Evolutionary conservation across 75 land plant genomes (phyloP).

Genomic region (Adiantum capillusveneris): DNA sequence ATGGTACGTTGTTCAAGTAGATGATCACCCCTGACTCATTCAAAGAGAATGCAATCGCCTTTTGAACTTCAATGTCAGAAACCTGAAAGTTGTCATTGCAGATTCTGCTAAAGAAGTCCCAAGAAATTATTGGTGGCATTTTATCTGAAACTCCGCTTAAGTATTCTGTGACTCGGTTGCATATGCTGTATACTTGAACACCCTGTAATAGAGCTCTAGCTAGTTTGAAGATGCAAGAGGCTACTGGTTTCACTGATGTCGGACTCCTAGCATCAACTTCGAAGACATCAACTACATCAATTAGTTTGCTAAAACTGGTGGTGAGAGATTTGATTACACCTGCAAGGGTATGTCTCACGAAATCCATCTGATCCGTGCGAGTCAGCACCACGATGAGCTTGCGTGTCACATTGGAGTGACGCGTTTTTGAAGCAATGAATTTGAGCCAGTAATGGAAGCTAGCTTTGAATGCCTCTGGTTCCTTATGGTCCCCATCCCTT

Average conservation of each 20-base stretch:
- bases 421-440: not conserved
- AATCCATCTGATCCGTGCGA: not conserved
- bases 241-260: not conserved
- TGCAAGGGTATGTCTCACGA: not conserved
- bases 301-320: not conserved
- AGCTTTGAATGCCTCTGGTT: not conserved
- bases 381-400: not conserved
- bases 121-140: not conserved
- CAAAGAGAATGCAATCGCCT: not conserved
- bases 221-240: not conserved
- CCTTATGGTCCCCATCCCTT: not conserved
- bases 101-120: not conserved
- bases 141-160: not conserved
- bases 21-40: not conserved
- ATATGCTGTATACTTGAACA: not conserved
- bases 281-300: not conserved
- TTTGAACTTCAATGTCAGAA: not conserved
- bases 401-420: not conserved
- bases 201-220: not conserved
- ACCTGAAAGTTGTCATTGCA: not conserved
- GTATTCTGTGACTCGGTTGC: not conserved
- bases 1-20: not conserved
- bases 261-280: not conserved
- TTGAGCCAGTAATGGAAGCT: constrained; percentile 1
- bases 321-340: not conserved